phyloP scores from a whole-genome alignment of 2,329 filamentous ascomycete species.

The Aspergillus fructus region DNA sequence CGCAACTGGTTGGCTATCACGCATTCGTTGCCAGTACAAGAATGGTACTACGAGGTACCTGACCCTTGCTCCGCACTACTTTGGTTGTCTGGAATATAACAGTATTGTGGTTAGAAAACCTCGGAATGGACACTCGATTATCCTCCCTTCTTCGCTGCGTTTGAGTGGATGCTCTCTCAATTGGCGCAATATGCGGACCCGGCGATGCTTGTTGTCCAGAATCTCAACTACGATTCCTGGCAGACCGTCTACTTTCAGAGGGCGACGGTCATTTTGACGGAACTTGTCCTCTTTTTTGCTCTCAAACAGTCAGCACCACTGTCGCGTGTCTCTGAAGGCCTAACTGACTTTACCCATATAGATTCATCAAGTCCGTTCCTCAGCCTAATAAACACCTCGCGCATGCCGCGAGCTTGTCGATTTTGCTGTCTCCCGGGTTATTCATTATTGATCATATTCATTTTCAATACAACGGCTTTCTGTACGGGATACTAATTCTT shows the following conservation, averaged over 20 bases:
- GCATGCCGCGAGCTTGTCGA: constrained; percentile 82
- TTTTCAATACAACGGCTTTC: constrained; percentile 97
- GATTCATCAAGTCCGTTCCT: constrained; percentile 72
- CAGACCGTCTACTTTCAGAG: constrained; percentile 93
- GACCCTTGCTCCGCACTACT: neutral
- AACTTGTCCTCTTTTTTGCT: constrained; percentile 80
- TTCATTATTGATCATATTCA: constrained; percentile 98
- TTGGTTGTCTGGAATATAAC: neutral
- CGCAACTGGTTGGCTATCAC: constrained; percentile 98
- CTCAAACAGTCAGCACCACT: constrained; percentile 63
- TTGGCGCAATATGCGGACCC: constrained; percentile 74
- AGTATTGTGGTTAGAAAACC: constrained; percentile 59
- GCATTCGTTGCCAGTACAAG: constrained; percentile 76
- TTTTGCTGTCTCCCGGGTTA: constrained; percentile 86
- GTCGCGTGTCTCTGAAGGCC: constrained; percentile 9
- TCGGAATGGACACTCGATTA: constrained; percentile 99
- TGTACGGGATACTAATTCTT: constrained; percentile 86
- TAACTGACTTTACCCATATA: constrained; percentile 36
- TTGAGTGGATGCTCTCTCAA: constrained; percentile 90
- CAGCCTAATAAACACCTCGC: constrained; percentile 68
- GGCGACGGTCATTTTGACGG: constrained; percentile 79
- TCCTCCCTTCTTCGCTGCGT: constrained; percentile 95
- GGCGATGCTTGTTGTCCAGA: constrained; percentile 76
- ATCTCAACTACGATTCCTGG: constrained; percentile 86
- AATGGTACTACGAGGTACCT: constrained; percentile 88